Conservation (phyloP, 192 early-diverging fungal species). For the Podila verticillata region DNA sequence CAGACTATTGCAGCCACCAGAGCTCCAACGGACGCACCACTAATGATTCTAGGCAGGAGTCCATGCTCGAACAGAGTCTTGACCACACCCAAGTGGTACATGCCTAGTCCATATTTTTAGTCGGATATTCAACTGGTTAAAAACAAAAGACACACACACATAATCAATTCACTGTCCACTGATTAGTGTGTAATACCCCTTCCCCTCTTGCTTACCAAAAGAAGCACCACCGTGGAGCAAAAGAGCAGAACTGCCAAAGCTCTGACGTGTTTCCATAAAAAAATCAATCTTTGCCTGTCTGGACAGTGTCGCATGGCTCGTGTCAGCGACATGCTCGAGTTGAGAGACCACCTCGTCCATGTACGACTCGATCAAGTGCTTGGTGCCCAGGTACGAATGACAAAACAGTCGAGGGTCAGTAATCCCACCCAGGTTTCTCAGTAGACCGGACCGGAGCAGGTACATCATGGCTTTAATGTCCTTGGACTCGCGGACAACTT, state of each 20-base stretch:
- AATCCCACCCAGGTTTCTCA: conserved; percentile 81
- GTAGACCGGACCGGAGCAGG: conserved; percentile 66
- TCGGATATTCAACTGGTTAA: neutral
- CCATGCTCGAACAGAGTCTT: conserved; percentile 74
- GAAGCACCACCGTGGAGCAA: conserved; percentile 77
- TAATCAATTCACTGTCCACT: neutral
- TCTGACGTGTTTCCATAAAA: conserved; percentile 77
- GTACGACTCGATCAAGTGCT: conserved; percentile 81
- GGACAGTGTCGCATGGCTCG: conserved; percentile 49
- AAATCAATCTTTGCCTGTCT: conserved; percentile 70
- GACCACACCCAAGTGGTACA: conserved; percentile 83
- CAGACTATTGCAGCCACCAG: conserved; percentile 81
- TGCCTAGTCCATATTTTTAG: conserved; percentile 43
- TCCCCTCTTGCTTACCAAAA: conserved; percentile 58
- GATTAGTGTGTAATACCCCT: too few relatives aligned
- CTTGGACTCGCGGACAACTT: conserved; percentile 53
- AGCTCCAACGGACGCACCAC: conserved; percentile 79
- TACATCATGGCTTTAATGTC: conserved; percentile 71
- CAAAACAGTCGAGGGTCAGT: conserved; percentile 69
- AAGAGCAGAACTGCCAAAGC: conserved; percentile 79
- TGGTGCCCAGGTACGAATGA: conserved; percentile 72
- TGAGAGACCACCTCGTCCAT: conserved; percentile 71
- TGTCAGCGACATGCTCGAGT: conserved; percentile 64
- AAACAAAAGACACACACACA: too few relatives aligned
- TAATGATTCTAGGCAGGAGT: conserved; percentile 77